These are phyloP conservation scores for Forsythia suspensa DNA, from an alignment of 257 asterid species.

Conservation along the genomic window DNA sequence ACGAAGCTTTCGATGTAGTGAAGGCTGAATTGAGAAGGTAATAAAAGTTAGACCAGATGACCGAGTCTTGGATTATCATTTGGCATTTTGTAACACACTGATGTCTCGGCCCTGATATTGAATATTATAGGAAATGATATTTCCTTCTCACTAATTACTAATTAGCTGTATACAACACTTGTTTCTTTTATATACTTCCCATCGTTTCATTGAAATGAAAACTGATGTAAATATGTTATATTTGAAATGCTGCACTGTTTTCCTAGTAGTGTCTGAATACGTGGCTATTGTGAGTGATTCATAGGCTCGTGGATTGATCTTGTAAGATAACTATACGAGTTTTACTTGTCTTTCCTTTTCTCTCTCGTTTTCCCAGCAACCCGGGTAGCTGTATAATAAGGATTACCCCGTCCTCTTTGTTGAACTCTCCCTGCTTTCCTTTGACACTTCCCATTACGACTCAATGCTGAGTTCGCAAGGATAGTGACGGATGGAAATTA, in stretches of 20 bases:
- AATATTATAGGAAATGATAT: constrained; percentile 48
- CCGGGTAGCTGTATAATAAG: too few species aligned
- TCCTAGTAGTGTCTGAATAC: constrained; percentile 9
- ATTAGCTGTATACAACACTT: constrained; percentile 41
- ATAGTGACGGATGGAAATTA: too few species aligned
- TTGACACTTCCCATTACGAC: too few species aligned
- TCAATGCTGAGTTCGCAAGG: too few species aligned
- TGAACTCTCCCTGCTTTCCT: too few species aligned
- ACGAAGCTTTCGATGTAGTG: constrained; percentile 38
- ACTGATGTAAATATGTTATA: constrained; percentile 43
- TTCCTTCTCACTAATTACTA: constrained; percentile 44
- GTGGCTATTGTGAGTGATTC: neutral
- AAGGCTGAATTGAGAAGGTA: constrained; percentile 34
- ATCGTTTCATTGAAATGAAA: constrained; percentile 25
- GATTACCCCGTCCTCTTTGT: too few species aligned
- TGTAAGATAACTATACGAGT: too few species aligned
- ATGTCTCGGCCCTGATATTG: constrained; percentile 32
- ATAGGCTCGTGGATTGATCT: too few species aligned
- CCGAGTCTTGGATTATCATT: constrained; percentile 37
- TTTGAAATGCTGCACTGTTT: constrained; percentile 20
- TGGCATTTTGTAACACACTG: constrained; percentile 38
- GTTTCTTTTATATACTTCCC: constrained; percentile 5
- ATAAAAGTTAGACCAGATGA: constrained; percentile 16
- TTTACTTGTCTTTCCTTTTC: too few species aligned
- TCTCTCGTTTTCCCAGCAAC: too few species aligned